A percentile compares a stretch with the other conserved stretches of the same genome.
These are phyloP conservation scores for Colletotrichum shisoi DNA, from an alignment of 2,329 filamentous ascomycete species.

Conservation along the genomic window DNA sequence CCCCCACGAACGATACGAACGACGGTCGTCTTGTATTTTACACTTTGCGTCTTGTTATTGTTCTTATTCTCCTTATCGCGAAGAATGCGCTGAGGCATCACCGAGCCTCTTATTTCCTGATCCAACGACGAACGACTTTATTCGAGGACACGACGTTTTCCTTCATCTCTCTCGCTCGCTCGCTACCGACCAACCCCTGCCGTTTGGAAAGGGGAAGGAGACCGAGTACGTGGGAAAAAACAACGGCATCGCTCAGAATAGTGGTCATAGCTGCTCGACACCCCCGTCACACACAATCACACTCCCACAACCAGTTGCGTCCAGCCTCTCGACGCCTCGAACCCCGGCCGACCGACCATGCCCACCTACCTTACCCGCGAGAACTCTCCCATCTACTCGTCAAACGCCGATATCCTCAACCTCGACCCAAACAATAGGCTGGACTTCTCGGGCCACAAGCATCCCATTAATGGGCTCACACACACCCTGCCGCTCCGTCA, in stretches of 20 bases:
- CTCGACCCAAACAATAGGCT: slow-evolving; percentile 54
- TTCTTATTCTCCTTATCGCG: neutral
- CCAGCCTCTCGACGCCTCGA: slow-evolving; percentile 30
- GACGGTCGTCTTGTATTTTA: slow-evolving; percentile 24
- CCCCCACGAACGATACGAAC: slow-evolving; percentile 28
- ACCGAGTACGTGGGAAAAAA: neutral
- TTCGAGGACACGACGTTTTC: slow-evolving; percentile 1
- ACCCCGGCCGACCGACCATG: slow-evolving; percentile 49
- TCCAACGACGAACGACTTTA: slow-evolving; percentile 8
- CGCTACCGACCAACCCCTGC: neutral
- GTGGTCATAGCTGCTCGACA: neutral
- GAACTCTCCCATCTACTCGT: slow-evolving; percentile 53
- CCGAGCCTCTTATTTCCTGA: slow-evolving; percentile 15
- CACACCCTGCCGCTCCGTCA: slow-evolving; percentile 45
- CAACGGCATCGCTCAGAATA: slow-evolving; percentile 30
- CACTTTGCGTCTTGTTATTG: slow-evolving; percentile 9
- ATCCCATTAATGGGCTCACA: slow-evolving; percentile 49
- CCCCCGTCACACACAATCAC: slow-evolving; percentile 26
- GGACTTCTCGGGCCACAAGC: slow-evolving; percentile 45
- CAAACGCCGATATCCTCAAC: slow-evolving; percentile 55
- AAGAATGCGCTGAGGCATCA: slow-evolving; percentile 33
- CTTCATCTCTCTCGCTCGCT: neutral
- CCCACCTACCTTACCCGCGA: slow-evolving; percentile 63
- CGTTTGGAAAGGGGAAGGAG: neutral
- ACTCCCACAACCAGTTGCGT: slow-evolving; percentile 8